phyloP scores from a whole-genome alignment of 164 flowering plant genomes.

The Paratinospora sagittata region DNA sequence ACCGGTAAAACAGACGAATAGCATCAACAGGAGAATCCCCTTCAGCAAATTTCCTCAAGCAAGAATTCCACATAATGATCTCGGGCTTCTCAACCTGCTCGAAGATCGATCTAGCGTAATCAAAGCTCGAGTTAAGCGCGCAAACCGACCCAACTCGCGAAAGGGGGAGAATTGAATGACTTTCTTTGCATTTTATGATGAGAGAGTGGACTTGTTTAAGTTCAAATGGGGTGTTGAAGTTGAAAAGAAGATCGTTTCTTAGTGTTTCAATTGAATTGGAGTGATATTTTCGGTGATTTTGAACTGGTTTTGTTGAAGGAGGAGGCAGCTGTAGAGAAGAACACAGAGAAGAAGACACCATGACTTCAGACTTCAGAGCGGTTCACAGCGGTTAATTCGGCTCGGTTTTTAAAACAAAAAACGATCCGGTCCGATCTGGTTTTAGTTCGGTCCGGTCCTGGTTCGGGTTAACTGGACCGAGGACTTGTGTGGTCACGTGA shows the following conservation, averaged over 20 bases:
- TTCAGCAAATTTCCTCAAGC: constrained; percentile 45
- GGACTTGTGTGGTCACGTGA: too few species aligned
- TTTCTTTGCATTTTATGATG: constrained; percentile 42
- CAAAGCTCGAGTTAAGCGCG: constrained; percentile 35
- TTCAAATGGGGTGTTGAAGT: constrained; percentile 45
- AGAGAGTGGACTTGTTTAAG: constrained; percentile 58
- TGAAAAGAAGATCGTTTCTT: constrained; percentile 17
- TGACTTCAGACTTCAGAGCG: neutral
- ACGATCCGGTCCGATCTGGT: too few species aligned
- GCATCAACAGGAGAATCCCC: constrained; percentile 41
- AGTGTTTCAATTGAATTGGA: neutral
- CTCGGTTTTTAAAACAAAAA: neutral
- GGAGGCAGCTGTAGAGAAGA: constrained; percentile 12
- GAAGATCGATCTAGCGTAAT: constrained; percentile 43
- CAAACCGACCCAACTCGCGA: constrained; percentile 42
- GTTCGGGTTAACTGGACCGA: too few species aligned
- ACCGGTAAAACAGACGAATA: constrained; percentile 33
- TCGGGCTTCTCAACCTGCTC: constrained; percentile 19
- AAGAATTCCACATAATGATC: constrained; percentile 43
- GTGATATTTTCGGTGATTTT: neutral
- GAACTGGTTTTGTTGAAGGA: constrained; percentile 10
- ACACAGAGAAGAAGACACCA: constrained; percentile 3
- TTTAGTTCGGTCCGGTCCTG: too few species aligned
- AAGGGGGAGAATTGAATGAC: constrained; percentile 42
- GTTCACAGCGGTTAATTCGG: neutral